Percentiles rank a stretch among this genome's conserved stretches.
Evolutionary conservation across 306 rosid species (phyloP).

Genomic region (Ormosia emarginata): DNA sequence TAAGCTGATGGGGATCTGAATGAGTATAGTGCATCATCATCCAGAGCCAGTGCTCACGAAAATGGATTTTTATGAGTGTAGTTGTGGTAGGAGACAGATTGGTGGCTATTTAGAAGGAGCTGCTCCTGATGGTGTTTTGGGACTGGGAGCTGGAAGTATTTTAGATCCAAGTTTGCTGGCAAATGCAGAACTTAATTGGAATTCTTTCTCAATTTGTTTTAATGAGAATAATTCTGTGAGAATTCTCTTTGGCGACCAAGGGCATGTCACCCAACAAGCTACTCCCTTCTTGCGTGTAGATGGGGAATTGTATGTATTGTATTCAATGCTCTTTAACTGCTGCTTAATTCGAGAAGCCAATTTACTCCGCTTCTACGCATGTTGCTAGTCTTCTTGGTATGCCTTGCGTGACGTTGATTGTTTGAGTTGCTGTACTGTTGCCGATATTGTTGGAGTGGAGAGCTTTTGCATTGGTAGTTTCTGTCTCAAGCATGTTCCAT

Average conservation of each 20-base stretch:
- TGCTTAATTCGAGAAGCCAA: background rate
- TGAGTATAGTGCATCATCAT: slow-evolving; percentile 66
- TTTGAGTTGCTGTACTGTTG: slow-evolving; percentile 30
- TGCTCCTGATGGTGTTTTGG: slow-evolving; percentile 68
- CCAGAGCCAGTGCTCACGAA: slow-evolving; percentile 46
- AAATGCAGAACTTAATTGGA: slow-evolving; percentile 45
- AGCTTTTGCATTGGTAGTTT: slow-evolving; percentile 48
- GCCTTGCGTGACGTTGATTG: background rate
- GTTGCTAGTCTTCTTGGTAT: background rate
- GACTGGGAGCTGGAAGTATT: slow-evolving; percentile 60
- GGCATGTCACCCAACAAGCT: slow-evolving; percentile 41
- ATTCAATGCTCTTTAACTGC: background rate
- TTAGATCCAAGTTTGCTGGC: slow-evolving; percentile 64
- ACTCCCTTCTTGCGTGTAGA: slow-evolving; percentile 45
- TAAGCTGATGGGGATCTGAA: slow-evolving; percentile 47
- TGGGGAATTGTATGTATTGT: slow-evolving; percentile 42
- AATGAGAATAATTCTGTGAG: slow-evolving; percentile 53
- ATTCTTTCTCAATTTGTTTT: slow-evolving; percentile 59
- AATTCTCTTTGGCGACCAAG: slow-evolving; percentile 61
- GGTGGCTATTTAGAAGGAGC: slow-evolving; percentile 58
- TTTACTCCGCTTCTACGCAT: background rate
- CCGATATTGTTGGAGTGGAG: slow-evolving; percentile 51
- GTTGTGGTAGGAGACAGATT: slow-evolving; percentile 61
- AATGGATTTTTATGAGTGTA: slow-evolving; percentile 24
- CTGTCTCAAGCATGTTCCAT: slow-evolving; percentile 40